Evolutionary conservation across 2,329 filamentous ascomycete genomes (phyloP).

Genomic region (Cercospora zeae-maydis): DNA sequence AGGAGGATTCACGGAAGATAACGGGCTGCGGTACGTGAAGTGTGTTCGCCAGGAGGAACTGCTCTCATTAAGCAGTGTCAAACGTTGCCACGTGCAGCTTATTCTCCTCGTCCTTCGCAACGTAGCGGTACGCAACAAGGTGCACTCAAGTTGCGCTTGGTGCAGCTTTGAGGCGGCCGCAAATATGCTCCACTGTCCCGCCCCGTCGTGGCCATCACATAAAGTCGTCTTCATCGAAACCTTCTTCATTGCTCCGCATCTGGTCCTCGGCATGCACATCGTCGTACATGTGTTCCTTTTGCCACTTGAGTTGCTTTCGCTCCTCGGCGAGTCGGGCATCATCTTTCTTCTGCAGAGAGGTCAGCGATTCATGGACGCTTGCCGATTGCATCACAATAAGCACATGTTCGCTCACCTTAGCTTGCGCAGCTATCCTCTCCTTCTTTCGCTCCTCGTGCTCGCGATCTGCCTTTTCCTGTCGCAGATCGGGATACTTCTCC

Average conservation of each 20-base stretch:
- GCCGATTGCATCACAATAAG: neutral
- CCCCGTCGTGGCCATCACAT: constrained; percentile 52
- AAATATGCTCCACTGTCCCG: neutral
- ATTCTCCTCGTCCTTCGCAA: neutral
- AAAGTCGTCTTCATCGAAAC: constrained; percentile 79
- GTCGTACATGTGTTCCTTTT: constrained; percentile 97
- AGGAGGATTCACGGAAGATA: neutral
- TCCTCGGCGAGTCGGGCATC: constrained; percentile 71
- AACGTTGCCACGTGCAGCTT: neutral
- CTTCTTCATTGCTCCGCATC: constrained; percentile 82
- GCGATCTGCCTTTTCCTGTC: constrained; percentile 75
- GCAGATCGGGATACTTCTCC: constrained; percentile 81
- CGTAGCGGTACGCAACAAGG: neutral
- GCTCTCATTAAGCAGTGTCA: neutral
- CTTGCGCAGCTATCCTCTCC: constrained; percentile 62
- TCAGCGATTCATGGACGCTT: neutral
- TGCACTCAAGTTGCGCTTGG: neutral
- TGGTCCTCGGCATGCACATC: constrained; percentile 83
- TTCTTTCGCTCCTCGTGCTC: constrained; percentile 66
- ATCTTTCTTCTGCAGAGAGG: constrained; percentile 61
- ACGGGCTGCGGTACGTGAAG: neutral
- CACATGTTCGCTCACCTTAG: constrained; percentile 51
- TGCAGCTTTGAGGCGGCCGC: neutral
- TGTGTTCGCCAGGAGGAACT: neutral
- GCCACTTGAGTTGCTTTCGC: constrained; percentile 83